These are phyloP conservation scores for Deuterostichococcus epilithicus DNA, from an alignment of 139 green algal species.

Conservation along the genomic window DNA sequence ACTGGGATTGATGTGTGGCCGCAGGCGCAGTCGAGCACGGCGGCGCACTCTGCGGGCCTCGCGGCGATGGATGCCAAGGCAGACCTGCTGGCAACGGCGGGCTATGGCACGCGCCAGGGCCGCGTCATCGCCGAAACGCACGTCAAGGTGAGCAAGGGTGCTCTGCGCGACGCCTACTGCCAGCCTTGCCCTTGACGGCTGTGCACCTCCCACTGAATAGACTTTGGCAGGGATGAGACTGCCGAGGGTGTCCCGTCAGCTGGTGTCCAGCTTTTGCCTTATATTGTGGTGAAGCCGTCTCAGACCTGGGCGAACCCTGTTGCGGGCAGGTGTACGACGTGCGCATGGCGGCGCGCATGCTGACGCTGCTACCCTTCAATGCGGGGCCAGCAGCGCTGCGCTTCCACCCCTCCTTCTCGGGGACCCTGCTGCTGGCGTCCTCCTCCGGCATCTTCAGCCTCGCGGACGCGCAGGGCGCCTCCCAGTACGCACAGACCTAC, in stretches of 20 bases:
- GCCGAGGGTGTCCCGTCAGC: not conserved
- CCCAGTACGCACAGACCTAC: slow-evolving; percentile 22
- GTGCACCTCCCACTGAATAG: too few species aligned
- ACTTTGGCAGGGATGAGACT: not conserved
- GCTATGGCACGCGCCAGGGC: slow-evolving; percentile 43
- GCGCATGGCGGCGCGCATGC: slow-evolving; percentile 40
- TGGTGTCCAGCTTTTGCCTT: not conserved
- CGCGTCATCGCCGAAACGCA: slow-evolving; percentile 41
- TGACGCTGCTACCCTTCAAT: slow-evolving; percentile 54
- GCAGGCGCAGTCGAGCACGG: slow-evolving; percentile 26
- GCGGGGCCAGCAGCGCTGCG: slow-evolving; percentile 36
- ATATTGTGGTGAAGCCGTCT: slow-evolving; percentile 15
- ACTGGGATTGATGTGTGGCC: too few species aligned
- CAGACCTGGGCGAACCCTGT: not conserved
- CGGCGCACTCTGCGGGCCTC: slow-evolving; percentile 60
- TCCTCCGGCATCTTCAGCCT: slow-evolving; percentile 55
- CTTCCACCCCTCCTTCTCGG: slow-evolving; percentile 69
- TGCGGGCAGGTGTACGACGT: slow-evolving; percentile 61
- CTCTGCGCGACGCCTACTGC: too few species aligned
- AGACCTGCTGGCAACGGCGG: slow-evolving; percentile 57
- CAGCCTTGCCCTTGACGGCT: not conserved
- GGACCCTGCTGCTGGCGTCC: slow-evolving; percentile 59
- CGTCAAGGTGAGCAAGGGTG: slow-evolving; percentile 44
- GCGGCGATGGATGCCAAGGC: slow-evolving; percentile 46
- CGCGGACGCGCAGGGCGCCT: slow-evolving; percentile 42